phyloP scores from a whole-genome alignment of 306 rosid genomes.

The Benincasa hispida region DNA sequence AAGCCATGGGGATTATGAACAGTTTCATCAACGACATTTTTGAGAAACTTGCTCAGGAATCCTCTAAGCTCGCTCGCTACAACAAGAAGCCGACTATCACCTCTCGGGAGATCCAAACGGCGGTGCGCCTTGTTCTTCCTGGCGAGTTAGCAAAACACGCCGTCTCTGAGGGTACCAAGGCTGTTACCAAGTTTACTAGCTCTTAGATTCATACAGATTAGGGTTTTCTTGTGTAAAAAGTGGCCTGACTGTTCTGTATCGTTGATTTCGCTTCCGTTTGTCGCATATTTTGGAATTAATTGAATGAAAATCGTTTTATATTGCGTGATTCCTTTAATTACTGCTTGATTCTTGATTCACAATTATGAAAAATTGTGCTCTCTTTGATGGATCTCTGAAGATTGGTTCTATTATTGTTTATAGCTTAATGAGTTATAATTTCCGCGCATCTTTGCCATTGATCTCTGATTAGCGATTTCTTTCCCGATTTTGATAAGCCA shows the following conservation, averaged over 20 bases:
- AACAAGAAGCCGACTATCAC: slow-evolving; percentile 53
- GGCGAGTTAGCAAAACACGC: slow-evolving; percentile 57
- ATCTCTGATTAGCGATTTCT: no score
- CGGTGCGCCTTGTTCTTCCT: slow-evolving; percentile 39
- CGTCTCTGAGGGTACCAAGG: slow-evolving; percentile 56
- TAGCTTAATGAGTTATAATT: no score
- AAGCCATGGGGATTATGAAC: slow-evolving; percentile 55
- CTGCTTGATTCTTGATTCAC: no score
- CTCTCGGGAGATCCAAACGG: slow-evolving; percentile 53
- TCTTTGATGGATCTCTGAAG: no score
- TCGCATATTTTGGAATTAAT: not conserved
- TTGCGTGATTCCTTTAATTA: no score
- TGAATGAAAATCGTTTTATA: not conserved
- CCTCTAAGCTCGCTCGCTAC: slow-evolving; percentile 38
- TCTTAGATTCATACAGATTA: slow-evolving; percentile 12
- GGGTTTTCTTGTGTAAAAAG: not conserved
- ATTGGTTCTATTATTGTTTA: no score
- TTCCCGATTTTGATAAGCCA: no score
- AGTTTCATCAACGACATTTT: slow-evolving; percentile 48
- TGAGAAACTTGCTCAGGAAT: slow-evolving; percentile 48
- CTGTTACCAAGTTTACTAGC: slow-evolving; percentile 47
- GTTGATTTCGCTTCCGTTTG: not conserved
- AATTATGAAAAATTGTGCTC: no score
- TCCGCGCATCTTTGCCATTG: no score
- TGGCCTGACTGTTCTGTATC: not conserved